phyloP scores from a whole-genome alignment of 345 rosid genomes.

The Eucalyptus erythrocorys region DNA sequence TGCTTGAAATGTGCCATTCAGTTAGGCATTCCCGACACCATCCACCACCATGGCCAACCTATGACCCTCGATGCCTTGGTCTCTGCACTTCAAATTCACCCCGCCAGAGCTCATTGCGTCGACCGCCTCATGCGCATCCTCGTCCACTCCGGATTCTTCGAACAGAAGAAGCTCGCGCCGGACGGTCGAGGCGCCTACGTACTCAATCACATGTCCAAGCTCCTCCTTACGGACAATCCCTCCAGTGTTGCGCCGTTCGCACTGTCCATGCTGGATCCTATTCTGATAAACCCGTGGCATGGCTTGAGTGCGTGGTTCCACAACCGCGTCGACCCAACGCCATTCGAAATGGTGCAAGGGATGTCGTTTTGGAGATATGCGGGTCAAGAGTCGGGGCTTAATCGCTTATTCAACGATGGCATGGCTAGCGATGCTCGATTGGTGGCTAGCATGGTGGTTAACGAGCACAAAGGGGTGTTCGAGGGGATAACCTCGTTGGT shows the following conservation, averaged over 20 bases:
- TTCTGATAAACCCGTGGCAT: neutral
- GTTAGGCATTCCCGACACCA: conserved; percentile 21
- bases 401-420: neutral
- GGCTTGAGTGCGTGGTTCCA: conserved; percentile 11
- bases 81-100: neutral
- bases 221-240: conserved; percentile 9
- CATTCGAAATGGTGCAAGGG: conserved; percentile 3
- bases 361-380: neutral
- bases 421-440: conserved; percentile 18
- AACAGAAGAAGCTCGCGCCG: neutral
- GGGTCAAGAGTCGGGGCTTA: neutral
- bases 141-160: conserved; percentile 19
- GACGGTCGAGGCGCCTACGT: neutral
- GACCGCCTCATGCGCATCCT: conserved; percentile 20
- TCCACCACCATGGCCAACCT: conserved; percentile 23
- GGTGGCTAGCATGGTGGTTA: neutral
- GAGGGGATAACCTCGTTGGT: conserved; percentile 17
- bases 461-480: neutral
- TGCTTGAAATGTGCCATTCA: conserved; percentile 26
- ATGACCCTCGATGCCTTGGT: conserved; percentile 12
- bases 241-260: neutral
- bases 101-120: neutral
- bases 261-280: neutral
- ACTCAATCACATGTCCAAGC: conserved; percentile 3
- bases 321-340: neutral